Conservation (phyloP, 176 grass and related monocot genomes). For the sorghum (Sorghum bicolor) region DNA sequence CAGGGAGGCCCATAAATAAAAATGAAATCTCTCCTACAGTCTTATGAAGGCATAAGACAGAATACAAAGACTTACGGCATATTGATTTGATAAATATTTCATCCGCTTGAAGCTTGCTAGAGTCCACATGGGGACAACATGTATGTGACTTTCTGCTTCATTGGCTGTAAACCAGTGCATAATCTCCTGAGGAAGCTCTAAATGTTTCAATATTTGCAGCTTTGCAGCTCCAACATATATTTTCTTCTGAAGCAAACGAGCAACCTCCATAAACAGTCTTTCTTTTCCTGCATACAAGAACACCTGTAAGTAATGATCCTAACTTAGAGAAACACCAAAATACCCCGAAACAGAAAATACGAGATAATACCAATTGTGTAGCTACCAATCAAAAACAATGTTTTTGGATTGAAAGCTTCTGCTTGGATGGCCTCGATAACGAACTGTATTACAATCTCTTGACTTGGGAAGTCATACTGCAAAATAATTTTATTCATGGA, state of each 20-base stretch:
- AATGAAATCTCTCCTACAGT: not conserved
- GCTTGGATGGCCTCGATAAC: slow-evolving; percentile 98
- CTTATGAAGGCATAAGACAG: slow-evolving; percentile 1
- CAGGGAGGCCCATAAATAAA: not conserved
- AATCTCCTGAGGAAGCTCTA: slow-evolving; percentile 74
- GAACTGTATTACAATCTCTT: slow-evolving; percentile 86
- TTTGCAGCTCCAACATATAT: slow-evolving; percentile 84
- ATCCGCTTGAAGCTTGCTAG: slow-evolving; percentile 93
- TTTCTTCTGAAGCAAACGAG: slow-evolving; percentile 80
- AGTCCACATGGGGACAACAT: slow-evolving; percentile 98
- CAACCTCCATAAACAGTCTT: slow-evolving; percentile 80
- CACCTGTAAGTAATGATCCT: not conserved
- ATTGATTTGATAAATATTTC: slow-evolving; percentile 81
- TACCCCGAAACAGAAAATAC: not conserved
- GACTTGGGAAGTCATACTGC: slow-evolving; percentile 96
- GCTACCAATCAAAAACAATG: slow-evolving; percentile 93
- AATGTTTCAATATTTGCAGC: slow-evolving; percentile 60
- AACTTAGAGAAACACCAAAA: slow-evolving; percentile 10
- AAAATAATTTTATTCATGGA: slow-evolving; percentile 23
- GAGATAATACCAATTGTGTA: slow-evolving; percentile 85
- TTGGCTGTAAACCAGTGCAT: slow-evolving; percentile 91
- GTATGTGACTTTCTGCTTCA: slow-evolving; percentile 90
- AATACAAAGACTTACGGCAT: slow-evolving; percentile 57
- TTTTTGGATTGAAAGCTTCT: slow-evolving; percentile 91
- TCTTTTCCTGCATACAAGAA: slow-evolving; percentile 71